phyloP scores from a whole-genome alignment of 768 basidiomycete genomes.

The Amanita muscaria region DNA sequence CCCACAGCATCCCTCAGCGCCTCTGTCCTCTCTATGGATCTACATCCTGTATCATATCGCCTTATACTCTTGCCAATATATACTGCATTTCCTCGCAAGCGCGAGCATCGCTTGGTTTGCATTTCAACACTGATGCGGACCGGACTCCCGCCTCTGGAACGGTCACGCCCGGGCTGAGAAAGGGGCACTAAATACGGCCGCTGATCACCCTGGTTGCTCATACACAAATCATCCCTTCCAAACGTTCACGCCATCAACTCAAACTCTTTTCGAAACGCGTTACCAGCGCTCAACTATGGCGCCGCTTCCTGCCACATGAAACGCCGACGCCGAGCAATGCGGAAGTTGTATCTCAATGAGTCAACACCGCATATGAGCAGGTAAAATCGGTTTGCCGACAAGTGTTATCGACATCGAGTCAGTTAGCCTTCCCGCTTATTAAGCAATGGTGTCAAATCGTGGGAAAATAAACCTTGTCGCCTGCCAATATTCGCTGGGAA shows the following conservation, averaged over 20 bases:
- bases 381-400: too few relatives aligned
- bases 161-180: constrained; percentile 2
- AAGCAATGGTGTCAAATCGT: too few relatives aligned
- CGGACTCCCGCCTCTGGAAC: constrained; percentile 2
- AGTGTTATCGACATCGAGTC: too few relatives aligned
- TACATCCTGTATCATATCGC: neutral
- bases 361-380: too few relatives aligned
- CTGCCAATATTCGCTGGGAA: constrained; percentile 9
- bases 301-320: constrained; percentile 1
- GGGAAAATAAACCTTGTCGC: constrained; percentile 3
- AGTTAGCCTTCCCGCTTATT: too few relatives aligned
- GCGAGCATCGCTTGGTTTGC: neutral
- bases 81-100: neutral
- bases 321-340: neutral
- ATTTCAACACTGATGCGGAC: neutral
- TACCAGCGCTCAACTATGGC: neutral
- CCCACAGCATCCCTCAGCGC: constrained; percentile 1
- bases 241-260: constrained; percentile 4
- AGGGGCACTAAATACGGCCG: neutral
- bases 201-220: constrained; percentile 7
- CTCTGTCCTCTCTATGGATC: neutral
- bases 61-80: neutral
- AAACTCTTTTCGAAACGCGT: constrained; percentile 1
- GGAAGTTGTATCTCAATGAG: neutral
- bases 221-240: neutral